These are phyloP conservation scores for Urochloa ruziziensis DNA, from an alignment of 176 grass and related monocot genomes.

Conservation along the genomic window DNA sequence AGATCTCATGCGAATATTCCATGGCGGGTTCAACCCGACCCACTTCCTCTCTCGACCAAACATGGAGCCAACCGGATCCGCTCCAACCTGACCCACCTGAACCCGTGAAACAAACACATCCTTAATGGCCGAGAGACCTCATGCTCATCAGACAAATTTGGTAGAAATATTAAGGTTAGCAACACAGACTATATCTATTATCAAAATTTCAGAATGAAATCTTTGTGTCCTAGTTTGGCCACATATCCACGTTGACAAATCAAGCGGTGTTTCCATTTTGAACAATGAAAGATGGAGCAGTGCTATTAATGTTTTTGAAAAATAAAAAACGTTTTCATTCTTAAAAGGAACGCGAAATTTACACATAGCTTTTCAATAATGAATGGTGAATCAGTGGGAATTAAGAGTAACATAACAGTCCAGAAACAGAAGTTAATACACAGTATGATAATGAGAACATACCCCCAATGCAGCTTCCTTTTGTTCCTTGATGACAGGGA, in stretches of 20 bases:
- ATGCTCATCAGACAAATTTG: slow-evolving; percentile 3
- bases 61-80: no score
- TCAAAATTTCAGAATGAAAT: slow-evolving; percentile 8
- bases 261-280: not conserved
- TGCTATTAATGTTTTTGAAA: not conserved
- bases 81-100: no score
- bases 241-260: not conserved
- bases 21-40: no score
- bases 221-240: not conserved
- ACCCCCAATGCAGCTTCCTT: slow-evolving; percentile 65
- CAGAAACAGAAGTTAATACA: not conserved
- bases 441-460: slow-evolving; percentile 12
- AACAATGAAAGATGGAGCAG: not conserved
- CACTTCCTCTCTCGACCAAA: no score
- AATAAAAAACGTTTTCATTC: not conserved
- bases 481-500: slow-evolving; percentile 42
- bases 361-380: not conserved
- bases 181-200: not conserved
- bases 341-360: not conserved
- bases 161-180: slow-evolving; percentile 1
- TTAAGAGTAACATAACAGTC: not conserved
- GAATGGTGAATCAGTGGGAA: not conserved
- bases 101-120: no score
- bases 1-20: no score
- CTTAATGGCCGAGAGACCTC: no score